These are phyloP conservation scores for Clarkia xantiana DNA, from an alignment of 345 rosid species.

Conservation along the genomic window DNA sequence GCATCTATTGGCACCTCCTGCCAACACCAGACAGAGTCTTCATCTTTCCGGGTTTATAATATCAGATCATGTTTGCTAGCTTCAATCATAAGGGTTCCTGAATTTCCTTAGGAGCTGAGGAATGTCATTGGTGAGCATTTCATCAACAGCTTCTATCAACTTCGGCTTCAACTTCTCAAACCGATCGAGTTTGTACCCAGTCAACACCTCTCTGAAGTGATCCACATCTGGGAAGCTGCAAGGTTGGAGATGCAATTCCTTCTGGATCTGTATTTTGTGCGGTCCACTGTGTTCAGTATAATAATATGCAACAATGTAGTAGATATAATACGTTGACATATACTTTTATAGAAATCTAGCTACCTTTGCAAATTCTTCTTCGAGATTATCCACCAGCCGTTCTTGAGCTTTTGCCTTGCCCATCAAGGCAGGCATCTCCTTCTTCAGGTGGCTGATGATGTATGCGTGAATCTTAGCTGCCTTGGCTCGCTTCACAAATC, in stretches of 20 bases:
- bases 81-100: slow-evolving; percentile 59
- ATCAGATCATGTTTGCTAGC: too few relatives aligned
- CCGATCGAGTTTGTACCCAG: slow-evolving; percentile 53
- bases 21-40: too few relatives aligned
- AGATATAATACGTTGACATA: too few relatives aligned
- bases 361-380: slow-evolving; percentile 73
- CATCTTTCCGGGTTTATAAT: too few relatives aligned
- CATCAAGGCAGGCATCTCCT: slow-evolving; percentile 88
- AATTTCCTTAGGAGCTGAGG: slow-evolving; percentile 80
- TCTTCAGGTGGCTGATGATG: slow-evolving; percentile 77
- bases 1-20: too few relatives aligned
- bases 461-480: slow-evolving; percentile 90
- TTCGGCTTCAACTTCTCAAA: slow-evolving; percentile 76
- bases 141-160: slow-evolving; percentile 76
- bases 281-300: neutral
- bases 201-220: slow-evolving; percentile 58
- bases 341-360: neutral
- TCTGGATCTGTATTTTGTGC: slow-evolving; percentile 46
- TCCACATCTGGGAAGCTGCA: slow-evolving; percentile 77
- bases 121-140: slow-evolving; percentile 77
- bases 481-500: slow-evolving; percentile 82
- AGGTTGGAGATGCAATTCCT: slow-evolving; percentile 59
- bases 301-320: neutral
- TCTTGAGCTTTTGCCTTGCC: slow-evolving; percentile 88
- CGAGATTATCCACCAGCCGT: slow-evolving; percentile 57